Conservation (phyloP, 1,284 basidiomycete species). For the Xerocomus amazonicus region DNA sequence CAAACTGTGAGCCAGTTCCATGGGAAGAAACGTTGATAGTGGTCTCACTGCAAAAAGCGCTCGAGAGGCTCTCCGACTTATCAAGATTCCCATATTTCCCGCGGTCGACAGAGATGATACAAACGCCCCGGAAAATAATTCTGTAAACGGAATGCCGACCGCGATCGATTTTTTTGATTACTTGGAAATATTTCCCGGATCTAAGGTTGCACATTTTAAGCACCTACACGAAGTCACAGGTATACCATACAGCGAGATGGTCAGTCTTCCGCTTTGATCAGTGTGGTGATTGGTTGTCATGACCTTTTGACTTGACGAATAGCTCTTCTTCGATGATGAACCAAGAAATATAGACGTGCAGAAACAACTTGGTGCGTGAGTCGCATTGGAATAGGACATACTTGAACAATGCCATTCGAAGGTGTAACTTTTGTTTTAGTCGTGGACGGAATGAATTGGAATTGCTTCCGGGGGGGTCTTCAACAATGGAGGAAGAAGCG, state of each 20-base stretch:
- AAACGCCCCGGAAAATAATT: slow-evolving; percentile 24
- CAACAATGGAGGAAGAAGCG: slow-evolving; percentile 52
- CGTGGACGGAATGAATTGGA: slow-evolving; percentile 47
- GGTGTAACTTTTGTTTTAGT: slow-evolving; percentile 72
- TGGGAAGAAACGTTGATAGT: neutral
- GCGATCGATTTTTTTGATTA: slow-evolving; percentile 76
- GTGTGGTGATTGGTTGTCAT: neutral
- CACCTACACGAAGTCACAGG: slow-evolving; percentile 66
- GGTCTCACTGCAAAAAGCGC: slow-evolving; percentile 49
- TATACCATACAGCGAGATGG: slow-evolving; percentile 84
- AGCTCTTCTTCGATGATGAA: slow-evolving; percentile 88
- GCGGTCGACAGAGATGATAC: slow-evolving; percentile 36
- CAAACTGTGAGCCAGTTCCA: slow-evolving; percentile 52
- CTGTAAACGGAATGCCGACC: slow-evolving; percentile 9
- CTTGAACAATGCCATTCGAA: slow-evolving; percentile 25
- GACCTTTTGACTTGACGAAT: slow-evolving; percentile 1
- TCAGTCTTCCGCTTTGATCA: slow-evolving; percentile 30
- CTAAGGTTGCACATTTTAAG: slow-evolving; percentile 80
- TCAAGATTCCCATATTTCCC: slow-evolving; percentile 56
- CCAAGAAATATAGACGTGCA: slow-evolving; percentile 74
- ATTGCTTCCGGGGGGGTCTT: slow-evolving; percentile 59
- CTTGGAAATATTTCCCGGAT: slow-evolving; percentile 85
- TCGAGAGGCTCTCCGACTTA: slow-evolving; percentile 65
- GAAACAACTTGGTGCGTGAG: slow-evolving; percentile 33
- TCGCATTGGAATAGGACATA: neutral